Evolutionary conservation across 2,329 filamentous ascomycete species (phyloP).

Genomic region (Camillea tinctor): DNA sequence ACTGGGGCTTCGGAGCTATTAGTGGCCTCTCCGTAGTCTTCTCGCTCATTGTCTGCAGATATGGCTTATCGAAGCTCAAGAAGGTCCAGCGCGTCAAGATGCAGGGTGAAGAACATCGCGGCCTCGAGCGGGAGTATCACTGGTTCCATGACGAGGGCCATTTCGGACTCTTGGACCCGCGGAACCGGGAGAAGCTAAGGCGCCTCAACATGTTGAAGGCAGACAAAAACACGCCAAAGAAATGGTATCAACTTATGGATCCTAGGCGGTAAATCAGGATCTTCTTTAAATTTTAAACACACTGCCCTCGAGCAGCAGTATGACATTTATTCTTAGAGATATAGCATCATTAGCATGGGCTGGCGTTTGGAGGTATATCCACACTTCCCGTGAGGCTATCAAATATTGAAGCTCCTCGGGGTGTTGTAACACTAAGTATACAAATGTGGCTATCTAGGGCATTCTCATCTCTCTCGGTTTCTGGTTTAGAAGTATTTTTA

Average conservation of each 20-base stretch:
- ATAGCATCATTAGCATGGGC: not conserved
- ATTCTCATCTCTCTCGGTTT: not conserved
- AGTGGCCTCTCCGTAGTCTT: slow-evolving; percentile 68
- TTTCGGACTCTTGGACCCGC: slow-evolving; percentile 50
- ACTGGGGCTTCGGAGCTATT: slow-evolving; percentile 79
- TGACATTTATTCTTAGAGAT: not conserved
- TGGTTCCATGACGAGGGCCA: slow-evolving; percentile 50
- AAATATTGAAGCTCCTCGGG: not conserved
- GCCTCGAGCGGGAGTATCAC: slow-evolving; percentile 31
- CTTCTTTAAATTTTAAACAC: not conserved
- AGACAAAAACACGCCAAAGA: slow-evolving; percentile 22
- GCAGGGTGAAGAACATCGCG: slow-evolving; percentile 25
- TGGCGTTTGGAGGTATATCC: not conserved
- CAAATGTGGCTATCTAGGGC: not conserved
- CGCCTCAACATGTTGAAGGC: slow-evolving; percentile 51
- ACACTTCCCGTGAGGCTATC: not conserved
- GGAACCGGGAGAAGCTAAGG: slow-evolving; percentile 54
- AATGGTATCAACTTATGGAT: not conserved
- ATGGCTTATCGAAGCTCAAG: slow-evolving; percentile 79
- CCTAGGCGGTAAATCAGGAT: not conserved
- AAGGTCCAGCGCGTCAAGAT: slow-evolving; percentile 45
- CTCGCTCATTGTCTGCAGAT: slow-evolving; percentile 75
- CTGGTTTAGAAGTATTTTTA: not conserved
- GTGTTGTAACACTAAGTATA: not conserved
- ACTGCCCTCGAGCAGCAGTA: not conserved